Base-by-base conservation (phyloP, 1,284 basidiomycete genomes). In the Violaceomyces palustris region DNA sequence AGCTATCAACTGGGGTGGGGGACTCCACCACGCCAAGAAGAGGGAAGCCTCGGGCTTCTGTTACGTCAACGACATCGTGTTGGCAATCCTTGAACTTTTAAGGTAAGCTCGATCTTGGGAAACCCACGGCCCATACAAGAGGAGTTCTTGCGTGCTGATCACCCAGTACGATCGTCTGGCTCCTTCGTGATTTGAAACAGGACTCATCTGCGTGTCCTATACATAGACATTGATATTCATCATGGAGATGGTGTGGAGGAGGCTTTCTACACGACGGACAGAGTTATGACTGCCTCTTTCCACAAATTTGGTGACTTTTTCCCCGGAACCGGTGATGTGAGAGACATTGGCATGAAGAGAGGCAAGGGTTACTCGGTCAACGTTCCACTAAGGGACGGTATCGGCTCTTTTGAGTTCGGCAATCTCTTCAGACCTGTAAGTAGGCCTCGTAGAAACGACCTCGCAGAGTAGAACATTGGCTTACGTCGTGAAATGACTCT, bases 241-340 rank as follows among this genome's bases (percentile, higher is more conserved):
- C 93, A 98, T 67, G 93, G 93, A 6, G 94, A 98, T 70, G 94
- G 93, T 15, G 93, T 98, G 26, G 93, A 98, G 68, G 93, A 98
- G 73, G 94, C 93, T 1, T 98, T 98, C 78, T 97, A 96, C 75
- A 91, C 88, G 19, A 96, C 90, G 3, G 87, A 98, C 73, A 80
- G 93, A 40, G 93, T 98, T 61, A 90, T 97, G 85, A 97, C 93
- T 84, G 84, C 72, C 86, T 64, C 86, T 30, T 94, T 98, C 73
- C 94, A 98, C 79, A 78, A 78, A 60, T 96, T 87, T 68, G 92
- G 93, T 18, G 91, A 96, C 67, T 98, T 89, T 75, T 98, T 98
- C 74, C 93, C 93, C 1, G 92, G 92, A 1, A 94, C 91, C 11
- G 75, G 75, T 15, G 74, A 74, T 33, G 61, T 75, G 18, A 52